phyloP scores from a whole-genome alignment of 164 flowering plant genomes.

The Cinnamomum micranthum region DNA sequence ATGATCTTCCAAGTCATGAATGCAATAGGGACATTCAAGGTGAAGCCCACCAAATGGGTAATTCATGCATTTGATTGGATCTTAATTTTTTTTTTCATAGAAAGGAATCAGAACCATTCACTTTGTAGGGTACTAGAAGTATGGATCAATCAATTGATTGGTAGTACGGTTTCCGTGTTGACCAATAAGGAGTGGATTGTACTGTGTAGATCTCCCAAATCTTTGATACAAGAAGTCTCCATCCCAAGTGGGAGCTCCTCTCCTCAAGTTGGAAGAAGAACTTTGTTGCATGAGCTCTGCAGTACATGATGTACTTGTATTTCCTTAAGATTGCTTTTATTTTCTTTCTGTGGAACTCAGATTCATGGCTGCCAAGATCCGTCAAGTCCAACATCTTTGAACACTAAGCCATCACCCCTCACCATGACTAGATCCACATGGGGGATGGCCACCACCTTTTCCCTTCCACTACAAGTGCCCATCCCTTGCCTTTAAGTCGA shows the following conservation, averaged over 20 bases:
- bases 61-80: too few species aligned
- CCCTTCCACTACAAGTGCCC: conserved; percentile 7
- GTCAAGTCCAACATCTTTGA: not conserved
- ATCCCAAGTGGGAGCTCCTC: not conserved
- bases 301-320: not conserved
- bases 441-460: conserved; percentile 4
- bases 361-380: not conserved
- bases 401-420: not conserved
- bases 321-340: not conserved
- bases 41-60: too few species aligned
- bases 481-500: conserved; percentile 1
- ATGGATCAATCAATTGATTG: too few species aligned
- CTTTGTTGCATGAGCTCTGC: not conserved
- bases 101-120: not conserved
- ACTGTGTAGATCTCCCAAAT: not conserved
- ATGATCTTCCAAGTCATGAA: too few species aligned
- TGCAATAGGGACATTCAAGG: too few species aligned
- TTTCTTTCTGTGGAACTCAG: not conserved
- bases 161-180: too few species aligned
- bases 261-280: not conserved
- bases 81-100: too few species aligned
- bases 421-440: conserved; percentile 9
- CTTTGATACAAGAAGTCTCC: not conserved
- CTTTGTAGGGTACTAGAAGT: not conserved
- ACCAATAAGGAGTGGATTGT: not conserved